Conservation (phyloP, 2,329 filamentous ascomycete species). For the Colletotrichum abscissum region DNA sequence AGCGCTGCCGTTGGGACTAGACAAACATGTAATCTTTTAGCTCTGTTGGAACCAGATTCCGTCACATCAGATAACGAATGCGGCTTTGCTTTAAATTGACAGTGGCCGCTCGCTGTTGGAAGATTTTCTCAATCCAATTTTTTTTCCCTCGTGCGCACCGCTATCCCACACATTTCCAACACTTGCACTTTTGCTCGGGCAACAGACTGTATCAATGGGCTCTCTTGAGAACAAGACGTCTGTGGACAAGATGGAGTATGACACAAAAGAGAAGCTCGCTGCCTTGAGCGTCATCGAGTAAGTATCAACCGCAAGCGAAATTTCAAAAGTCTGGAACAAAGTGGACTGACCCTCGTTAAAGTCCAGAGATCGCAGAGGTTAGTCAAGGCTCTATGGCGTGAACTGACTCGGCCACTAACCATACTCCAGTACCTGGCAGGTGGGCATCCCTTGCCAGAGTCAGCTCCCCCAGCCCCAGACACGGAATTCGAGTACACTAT, state of each 20-base stretch:
- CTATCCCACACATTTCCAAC: background rate
- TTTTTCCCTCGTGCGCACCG: background rate
- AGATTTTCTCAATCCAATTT: background rate
- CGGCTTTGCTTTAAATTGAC: background rate
- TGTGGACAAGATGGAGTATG: background rate
- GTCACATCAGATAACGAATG: background rate
- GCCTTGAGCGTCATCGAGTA: background rate
- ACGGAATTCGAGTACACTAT: conserved; percentile 3
- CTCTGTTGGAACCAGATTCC: background rate
- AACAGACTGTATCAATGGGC: background rate
- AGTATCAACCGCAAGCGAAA: background rate
- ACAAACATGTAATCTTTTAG: background rate
- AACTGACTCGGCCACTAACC: background rate
- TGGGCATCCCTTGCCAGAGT: background rate
- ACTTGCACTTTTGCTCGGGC: background rate
- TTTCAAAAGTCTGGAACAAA: background rate
- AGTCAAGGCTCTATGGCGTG: background rate
- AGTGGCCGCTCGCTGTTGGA: background rate
- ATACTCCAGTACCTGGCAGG: background rate
- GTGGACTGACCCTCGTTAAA: background rate
- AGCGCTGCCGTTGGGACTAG: background rate
- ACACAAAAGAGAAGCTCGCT: background rate
- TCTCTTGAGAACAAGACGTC: background rate
- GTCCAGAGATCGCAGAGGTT: background rate
- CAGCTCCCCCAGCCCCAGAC: background rate